Percentiles rank a stretch among this genome's conserved stretches.
Conservation (phyloP, 2,329 filamentous ascomycete species). For the Penicillium sp. region DNA sequence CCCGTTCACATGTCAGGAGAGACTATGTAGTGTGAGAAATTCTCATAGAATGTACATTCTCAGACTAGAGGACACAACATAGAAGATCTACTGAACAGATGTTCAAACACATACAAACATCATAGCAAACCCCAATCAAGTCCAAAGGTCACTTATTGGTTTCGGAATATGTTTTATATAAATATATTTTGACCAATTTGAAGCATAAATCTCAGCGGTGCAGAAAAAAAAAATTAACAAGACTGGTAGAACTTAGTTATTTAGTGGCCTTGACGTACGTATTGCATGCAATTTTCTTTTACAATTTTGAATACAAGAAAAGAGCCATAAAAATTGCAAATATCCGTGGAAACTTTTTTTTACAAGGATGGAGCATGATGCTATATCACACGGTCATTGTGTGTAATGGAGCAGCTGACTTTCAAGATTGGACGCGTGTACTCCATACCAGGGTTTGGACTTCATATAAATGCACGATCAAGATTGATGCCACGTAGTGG, state of each 20-base stretch:
- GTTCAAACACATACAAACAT: not conserved
- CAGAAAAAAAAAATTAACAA: not conserved
- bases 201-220: not conserved
- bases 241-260: not conserved
- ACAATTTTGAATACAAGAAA: not conserved
- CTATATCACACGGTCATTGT: not conserved
- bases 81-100: not conserved
- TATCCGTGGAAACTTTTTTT: no score
- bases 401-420: not conserved
- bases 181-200: not conserved
- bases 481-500: constrained; percentile 1
- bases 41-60: not conserved
- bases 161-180: not conserved
- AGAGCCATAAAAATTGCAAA: no score
- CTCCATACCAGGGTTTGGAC: not conserved
- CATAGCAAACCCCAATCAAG: not conserved
- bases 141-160: no score
- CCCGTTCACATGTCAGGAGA: not conserved
- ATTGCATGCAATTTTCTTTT: not conserved
- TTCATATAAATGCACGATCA: not conserved
- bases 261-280: no score
- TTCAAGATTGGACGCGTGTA: not conserved
- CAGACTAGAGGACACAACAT: not conserved
- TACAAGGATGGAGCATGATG: not conserved
- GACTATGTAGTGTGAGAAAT: not conserved